phyloP scores from a whole-genome alignment of 345 rosid genomes.

The Sapria himalayana region DNA sequence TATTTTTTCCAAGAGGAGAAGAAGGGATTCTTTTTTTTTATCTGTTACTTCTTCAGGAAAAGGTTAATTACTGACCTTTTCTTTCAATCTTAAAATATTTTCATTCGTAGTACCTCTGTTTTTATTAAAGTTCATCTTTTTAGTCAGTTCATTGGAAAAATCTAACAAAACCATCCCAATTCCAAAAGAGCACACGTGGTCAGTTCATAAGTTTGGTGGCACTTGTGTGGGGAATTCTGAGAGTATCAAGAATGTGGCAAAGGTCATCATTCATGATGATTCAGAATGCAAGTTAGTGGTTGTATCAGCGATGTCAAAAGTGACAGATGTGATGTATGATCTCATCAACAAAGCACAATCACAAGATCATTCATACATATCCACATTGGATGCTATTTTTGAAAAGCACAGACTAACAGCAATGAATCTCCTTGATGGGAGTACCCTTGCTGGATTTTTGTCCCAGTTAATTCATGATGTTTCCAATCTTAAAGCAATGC shows the following conservation, averaged over 20 bases:
- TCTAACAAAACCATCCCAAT: conserved; percentile 23
- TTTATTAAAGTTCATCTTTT: conserved; percentile 2
- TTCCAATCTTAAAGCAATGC: conserved; percentile 85
- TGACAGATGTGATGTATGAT: conserved; percentile 97
- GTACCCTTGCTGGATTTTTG: conserved; percentile 53
- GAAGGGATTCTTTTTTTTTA: conserved; percentile 15
- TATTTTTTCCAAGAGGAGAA: conserved; percentile 11
- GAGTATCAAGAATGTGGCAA: conserved; percentile 69
- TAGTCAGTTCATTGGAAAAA: conserved; percentile 32
- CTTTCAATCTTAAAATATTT: neutral
- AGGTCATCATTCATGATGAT: conserved; percentile 39
- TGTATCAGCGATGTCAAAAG: conserved; percentile 96
- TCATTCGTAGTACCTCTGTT: neutral
- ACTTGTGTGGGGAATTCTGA: conserved; percentile 86
- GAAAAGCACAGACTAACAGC: conserved; percentile 73
- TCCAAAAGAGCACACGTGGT: conserved; percentile 62
- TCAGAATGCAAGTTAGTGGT: conserved; percentile 64
- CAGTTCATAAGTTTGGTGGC: conserved; percentile 93
- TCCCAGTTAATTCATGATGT: conserved; percentile 57
- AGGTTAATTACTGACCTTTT: conserved; percentile 17
- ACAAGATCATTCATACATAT: conserved; percentile 57
- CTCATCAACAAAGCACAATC: conserved; percentile 69
- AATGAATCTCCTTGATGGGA: conserved; percentile 63
- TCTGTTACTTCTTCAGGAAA: conserved; percentile 24
- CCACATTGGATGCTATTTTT: conserved; percentile 52